Evolutionary conservation across 2,329 filamentous ascomycete species (phyloP).

Genomic region (Byssochlamys sp.): DNA sequence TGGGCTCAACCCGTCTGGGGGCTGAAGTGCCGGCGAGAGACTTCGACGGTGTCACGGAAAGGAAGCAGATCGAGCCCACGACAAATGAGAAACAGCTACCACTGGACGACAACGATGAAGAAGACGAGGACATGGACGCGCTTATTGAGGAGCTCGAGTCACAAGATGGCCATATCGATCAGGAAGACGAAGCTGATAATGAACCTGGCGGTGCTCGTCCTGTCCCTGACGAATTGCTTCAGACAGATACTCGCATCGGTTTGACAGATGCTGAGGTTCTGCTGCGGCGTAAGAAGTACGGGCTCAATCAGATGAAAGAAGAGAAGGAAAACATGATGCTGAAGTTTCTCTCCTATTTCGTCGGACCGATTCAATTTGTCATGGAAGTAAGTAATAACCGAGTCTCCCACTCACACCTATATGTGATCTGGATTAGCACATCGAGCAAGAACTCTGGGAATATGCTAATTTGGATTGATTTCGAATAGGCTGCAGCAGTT

Average conservation of each 20-base stretch:
- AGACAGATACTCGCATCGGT: slow-evolving; percentile 65
- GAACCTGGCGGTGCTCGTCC: slow-evolving; percentile 46
- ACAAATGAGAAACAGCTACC: slow-evolving; percentile 6
- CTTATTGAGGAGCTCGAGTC: slow-evolving; percentile 82
- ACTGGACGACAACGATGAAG: slow-evolving; percentile 55
- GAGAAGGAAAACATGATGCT: slow-evolving; percentile 76
- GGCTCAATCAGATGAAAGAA: slow-evolving; percentile 83
- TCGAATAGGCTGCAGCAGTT: slow-evolving; percentile 56
- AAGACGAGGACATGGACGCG: slow-evolving; percentile 74
- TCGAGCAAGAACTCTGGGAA: not conserved
- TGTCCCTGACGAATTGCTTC: slow-evolving; percentile 64
- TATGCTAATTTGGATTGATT: not conserved
- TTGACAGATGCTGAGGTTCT: slow-evolving; percentile 62
- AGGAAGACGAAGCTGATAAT: slow-evolving; percentile 51
- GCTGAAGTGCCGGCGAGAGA: not conserved
- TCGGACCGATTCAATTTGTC: slow-evolving; percentile 85
- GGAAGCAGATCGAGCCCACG: not conserved
- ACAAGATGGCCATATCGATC: slow-evolving; percentile 59
- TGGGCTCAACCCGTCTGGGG: not conserved
- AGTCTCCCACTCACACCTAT: too few species aligned
- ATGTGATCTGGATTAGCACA: too few species aligned
- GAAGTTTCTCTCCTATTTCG: slow-evolving; percentile 73
- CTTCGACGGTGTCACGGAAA: not conserved
- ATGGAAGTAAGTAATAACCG: slow-evolving; percentile 60
- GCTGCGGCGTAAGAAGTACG: slow-evolving; percentile 58